Evolutionary conservation across 441 rosid species (phyloP), one percentile per base, ranked within the genome.

Genomic region (Pelargonium australe): DNA sequence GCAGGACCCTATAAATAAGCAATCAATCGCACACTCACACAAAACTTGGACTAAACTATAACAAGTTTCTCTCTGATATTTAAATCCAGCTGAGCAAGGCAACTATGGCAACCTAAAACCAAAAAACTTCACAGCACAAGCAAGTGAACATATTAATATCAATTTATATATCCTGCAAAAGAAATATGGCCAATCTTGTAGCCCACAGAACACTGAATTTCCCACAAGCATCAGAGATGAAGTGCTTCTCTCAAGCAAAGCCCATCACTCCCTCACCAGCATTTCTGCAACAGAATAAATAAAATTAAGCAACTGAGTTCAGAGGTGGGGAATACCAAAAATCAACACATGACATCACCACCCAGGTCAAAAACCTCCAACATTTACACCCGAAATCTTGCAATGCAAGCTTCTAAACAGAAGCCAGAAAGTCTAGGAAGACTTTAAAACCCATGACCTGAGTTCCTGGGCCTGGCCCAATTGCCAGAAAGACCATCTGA

Each of bases 231-330:
- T 80, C 84, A 77, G 84, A 83, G 77, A 77, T 69, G 84, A 74
- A 78, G 71, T 75, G 81, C 80, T 79, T 77, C 85, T 84, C 77
- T 81, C 75, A 82, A 80, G 83, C 85, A 84, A 83, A 80, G 86
- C 76, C 80, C 82, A 82, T 74, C 81, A 82, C 80, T 78, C 80
- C 73, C 85, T 83, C 85, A 78, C 80, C 83, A 69, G 84, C 85
- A 82, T 78, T 83, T 88, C 93, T 88, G 89, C 89, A 88, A 77
- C 82, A 86, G 84, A 86, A 81, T 78, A 85, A 79, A 83, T 82
- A 78, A 41, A 17, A 86, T 77, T 82, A 84, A 80, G 80, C 77
- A 81, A 71, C 84, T 77, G 66, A 73, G 71, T 76, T 75, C 70
- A 70, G 68, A 74, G 77, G 78, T 61, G 77, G 80, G 78, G 74